Evolutionary conservation across 352 stramenopile species (phyloP).

Genomic region (Thalassiosira livingstoniorum): DNA sequence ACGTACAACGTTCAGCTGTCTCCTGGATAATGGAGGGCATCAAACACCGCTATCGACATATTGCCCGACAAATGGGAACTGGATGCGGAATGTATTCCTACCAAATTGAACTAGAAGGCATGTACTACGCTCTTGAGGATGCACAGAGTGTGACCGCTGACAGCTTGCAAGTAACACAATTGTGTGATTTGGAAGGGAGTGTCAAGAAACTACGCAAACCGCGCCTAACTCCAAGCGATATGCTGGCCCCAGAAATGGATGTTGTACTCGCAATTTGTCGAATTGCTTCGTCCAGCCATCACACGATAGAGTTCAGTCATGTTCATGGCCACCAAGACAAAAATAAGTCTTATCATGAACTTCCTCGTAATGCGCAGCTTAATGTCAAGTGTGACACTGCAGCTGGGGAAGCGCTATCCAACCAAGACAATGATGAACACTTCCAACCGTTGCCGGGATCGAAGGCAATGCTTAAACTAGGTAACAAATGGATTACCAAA

Average conservation of each 20-base stretch:
- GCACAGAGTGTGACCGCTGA: not conserved
- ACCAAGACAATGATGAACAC: not conserved
- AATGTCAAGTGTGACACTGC: too few species aligned
- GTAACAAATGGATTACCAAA: not conserved
- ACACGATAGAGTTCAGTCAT: too few species aligned
- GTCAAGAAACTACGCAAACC: not conserved
- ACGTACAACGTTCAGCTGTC: not conserved
- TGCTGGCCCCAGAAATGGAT: not conserved
- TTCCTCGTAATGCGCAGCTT: too few species aligned
- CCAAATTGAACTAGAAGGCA: not conserved
- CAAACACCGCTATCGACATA: not conserved
- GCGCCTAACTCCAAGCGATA: not conserved
- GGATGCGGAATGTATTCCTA: not conserved
- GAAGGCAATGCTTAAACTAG: not conserved
- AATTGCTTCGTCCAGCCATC: too few species aligned
- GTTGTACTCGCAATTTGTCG: slow-evolving; percentile 1
- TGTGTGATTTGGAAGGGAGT: not conserved
- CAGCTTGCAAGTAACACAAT: not conserved
- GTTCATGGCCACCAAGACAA: too few species aligned
- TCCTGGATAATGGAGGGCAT: too few species aligned
- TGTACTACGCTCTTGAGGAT: not conserved
- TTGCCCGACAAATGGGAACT: not conserved
- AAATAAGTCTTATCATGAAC: too few species aligned
- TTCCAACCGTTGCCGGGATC: not conserved
- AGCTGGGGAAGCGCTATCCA: not conserved